Base-by-base conservation (phyloP, 164 flowering plant species). In the Amborella trichopoda region DNA sequence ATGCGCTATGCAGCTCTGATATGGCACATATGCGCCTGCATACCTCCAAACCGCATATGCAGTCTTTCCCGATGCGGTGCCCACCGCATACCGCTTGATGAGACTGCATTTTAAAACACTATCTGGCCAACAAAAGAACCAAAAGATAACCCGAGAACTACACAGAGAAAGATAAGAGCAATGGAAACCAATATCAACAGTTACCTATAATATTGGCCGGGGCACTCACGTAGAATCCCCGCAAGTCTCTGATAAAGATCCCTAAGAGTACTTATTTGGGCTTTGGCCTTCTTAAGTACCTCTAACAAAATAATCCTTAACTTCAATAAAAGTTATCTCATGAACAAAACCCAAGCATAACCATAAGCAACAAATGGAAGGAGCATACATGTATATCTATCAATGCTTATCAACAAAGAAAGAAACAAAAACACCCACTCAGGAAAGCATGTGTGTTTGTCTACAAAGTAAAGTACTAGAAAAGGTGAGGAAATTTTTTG, bases 151-250 rank as follows among this genome's bases (percentile, higher is more conserved):
- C 11, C 6, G 16, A 18, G 6, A n/a, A n/a, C 8, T n/a, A 16
- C 9, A 30, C 37, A 20, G 22, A 28, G 24, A 18, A 25, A 19
- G 33, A 0, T 1, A 26, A 16, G 4, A 2, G 18, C 5, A 4
- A 1, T 6, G 9, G 6, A n/a, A 23, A 17, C 12, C 11, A 18
- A 14, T 11, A 41, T 13, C 22, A 42, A 19, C 25, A 3, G 54
- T 44, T 25, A 91, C 98, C 94, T 76, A 39, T 83, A 82, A 54
- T 86, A 86, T 50, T 80, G 93, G 13, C 77, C 89, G 6, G 87
- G 85, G 34, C 77, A 70, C 53, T 80, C 89, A 6, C 26, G 50
- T 17, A 83, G 46, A 44, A 91, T 63, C 17, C 66, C 85, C 34
- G 87, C 78, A 40, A 91, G 85, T 28, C 47, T 64, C 16, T 46